Evolutionary conservation across 2,329 filamentous ascomycete genomes (phyloP), one percentile per base, ranked within the genome.

Genomic region (Exophiala phaeomuriformis): DNA sequence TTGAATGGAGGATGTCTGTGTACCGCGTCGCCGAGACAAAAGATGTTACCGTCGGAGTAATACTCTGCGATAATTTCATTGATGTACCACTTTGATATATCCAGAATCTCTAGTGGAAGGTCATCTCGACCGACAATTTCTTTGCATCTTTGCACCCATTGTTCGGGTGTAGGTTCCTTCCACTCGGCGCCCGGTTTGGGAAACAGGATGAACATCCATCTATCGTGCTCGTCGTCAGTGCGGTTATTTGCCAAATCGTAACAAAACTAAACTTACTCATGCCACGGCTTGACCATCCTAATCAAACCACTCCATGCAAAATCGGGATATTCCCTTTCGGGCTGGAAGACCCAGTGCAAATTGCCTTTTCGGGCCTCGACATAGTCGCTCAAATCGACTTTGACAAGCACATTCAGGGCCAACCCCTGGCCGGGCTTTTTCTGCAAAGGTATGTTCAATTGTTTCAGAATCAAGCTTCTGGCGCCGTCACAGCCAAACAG

Each of bases 211-310:
- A 79, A 78, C 68, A 80, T 72, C 80, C 80, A 85, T 33, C 57
- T 59, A 19, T 28, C 2, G 27, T 5, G 37, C 9, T 57, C 19
- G 19, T 47, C 53, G 55, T 30, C 33, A 49, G 2, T 30, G 12
- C 31, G 19, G 19, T 28, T 19, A n/a, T 32, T 4, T 32, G 19
- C 19, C 19, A 19, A 19, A 19, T 19, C 19, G 19, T 19, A 19
- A 19, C 19, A 19, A 19, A 19, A 1, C 19, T 19, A 19, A 5
- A 40, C 57, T 54, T 52, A 59, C 68, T 84, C 77, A 58, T 77
- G 64, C 81, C 81, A 84, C 0, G 80, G 76, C 67, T 77, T 80
- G 3, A 84, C 79, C 80, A 84, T 83, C 28, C 82, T 71, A 2
- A 76, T 69, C 58, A 80, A 66, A 2, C 65, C 67, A 32, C 69